phyloP scores from a whole-genome alignment of 768 basidiomycete genomes.

The Leccinum subtestaceum region DNA sequence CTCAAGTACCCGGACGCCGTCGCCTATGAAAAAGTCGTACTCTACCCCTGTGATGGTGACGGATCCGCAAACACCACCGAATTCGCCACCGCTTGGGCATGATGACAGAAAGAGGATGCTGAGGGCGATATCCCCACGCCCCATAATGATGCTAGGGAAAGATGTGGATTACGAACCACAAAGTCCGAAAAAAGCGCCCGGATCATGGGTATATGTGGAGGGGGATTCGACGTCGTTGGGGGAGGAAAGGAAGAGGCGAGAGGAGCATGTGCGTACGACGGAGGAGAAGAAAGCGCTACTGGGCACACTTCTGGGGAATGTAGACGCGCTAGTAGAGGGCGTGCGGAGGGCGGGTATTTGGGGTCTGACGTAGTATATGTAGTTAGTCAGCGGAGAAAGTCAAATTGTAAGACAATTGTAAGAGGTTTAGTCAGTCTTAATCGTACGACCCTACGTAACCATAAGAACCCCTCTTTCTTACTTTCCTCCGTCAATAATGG shows the following conservation, averaged over 20 bases:
- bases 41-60: slow-evolving; percentile 15
- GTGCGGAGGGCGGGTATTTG: slow-evolving; percentile 85
- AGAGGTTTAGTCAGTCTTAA: slow-evolving; percentile 4
- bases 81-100: slow-evolving; percentile 28
- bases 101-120: slow-evolving; percentile 21
- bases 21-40: slow-evolving; percentile 41
- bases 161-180: slow-evolving; percentile 73
- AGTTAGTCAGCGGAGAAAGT: background rate
- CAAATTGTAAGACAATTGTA: background rate
- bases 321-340: slow-evolving; percentile 86
- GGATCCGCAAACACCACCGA: slow-evolving; percentile 22
- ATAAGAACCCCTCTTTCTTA: background rate
- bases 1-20: slow-evolving; percentile 35
- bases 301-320: slow-evolving; percentile 84
- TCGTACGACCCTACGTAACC: background rate
- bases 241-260: slow-evolving; percentile 1
- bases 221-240: slow-evolving; percentile 19
- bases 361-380: slow-evolving; percentile 52
- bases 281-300: slow-evolving; percentile 83
- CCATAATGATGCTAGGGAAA: slow-evolving; percentile 63
- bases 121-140: slow-evolving; percentile 33
- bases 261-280: slow-evolving; percentile 47
- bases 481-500: slow-evolving; percentile 8
- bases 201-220: slow-evolving; percentile 30
- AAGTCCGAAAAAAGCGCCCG: slow-evolving; percentile 60